phyloP scores from a whole-genome alignment of 495 filamentous ascomycete genomes.

The Saxophila tyrrhenica region DNA sequence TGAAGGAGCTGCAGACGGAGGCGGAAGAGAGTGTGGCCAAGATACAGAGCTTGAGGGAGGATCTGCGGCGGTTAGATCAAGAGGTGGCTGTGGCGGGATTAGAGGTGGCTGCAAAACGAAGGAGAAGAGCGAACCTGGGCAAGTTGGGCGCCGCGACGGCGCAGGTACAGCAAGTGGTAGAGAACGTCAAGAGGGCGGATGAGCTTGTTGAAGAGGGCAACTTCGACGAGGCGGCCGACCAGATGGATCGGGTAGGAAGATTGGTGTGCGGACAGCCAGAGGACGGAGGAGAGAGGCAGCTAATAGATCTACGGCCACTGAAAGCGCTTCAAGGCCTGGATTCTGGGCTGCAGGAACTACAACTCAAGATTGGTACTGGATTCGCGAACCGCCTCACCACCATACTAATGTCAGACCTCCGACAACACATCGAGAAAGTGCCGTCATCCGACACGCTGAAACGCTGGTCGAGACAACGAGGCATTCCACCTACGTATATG shows the following conservation, averaged over 20 bases:
- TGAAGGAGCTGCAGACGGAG: constrained; percentile 82
- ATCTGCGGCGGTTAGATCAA: constrained; percentile 67
- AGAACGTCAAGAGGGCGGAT: constrained; percentile 66
- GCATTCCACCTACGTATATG: constrained; percentile 64
- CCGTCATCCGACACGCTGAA: constrained; percentile 61
- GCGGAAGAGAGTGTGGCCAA: constrained; percentile 81
- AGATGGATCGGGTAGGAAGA: constrained; percentile 63
- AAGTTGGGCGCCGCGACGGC: constrained; percentile 70
- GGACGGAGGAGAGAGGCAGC: constrained; percentile 12
- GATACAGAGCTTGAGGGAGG: constrained; percentile 69
- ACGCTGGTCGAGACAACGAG: constrained; percentile 61
- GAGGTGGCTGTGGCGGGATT: constrained; percentile 82
- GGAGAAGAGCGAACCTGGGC: constrained; percentile 71
- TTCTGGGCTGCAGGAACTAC: constrained; percentile 60
- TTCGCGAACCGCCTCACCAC: constrained; percentile 76
- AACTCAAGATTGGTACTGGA: constrained; percentile 69
- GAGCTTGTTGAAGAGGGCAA: constrained; percentile 68
- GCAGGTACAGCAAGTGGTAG: constrained; percentile 69
- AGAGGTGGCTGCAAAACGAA: constrained; percentile 71
- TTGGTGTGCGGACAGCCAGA: constrained; percentile 59
- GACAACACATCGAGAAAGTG: constrained; percentile 68
- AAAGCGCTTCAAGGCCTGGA: constrained; percentile 71
- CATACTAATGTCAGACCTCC: constrained; percentile 65
- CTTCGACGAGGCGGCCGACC: constrained; percentile 65
- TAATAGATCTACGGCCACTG: constrained; percentile 65